Evolutionary conservation across 192 early-diverging fungal species (phyloP), one percentile per base, ranked within the genome.

Genomic region (Coemansia sp.): DNA sequence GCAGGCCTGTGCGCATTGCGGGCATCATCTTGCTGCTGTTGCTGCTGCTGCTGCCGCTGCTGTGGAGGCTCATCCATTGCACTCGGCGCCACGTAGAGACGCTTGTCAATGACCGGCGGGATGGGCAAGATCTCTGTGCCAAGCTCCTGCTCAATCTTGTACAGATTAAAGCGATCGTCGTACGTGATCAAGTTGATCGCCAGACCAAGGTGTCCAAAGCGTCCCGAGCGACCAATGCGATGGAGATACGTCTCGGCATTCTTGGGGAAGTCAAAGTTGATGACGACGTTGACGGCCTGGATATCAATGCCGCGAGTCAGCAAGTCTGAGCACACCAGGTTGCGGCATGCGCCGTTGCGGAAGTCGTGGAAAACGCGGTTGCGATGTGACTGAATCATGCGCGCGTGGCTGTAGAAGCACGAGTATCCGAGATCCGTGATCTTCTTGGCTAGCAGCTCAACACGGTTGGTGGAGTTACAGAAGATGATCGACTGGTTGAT

Each of bases 401-500:
- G 94, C 39, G 97, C 96, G 71, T 99, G 97, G 57, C 95, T 97
- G 74, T 98, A 99, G 84, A 97, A 99, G 85, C 97, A 99, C 62
- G 95, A 97, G 81, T 98, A 99, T 37, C 97, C 97, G 19, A 99
- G 89, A 68, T 99, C 97, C n/a, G 97, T 99, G 68, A 99, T 99
- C 78, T 99, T 99, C 81, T 95, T 96, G 59, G 97, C 97, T 61
- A 99, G 85, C 56, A 99, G 90, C 79, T 99, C 97, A 39, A 99
- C 97, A 46, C 97, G 92, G 86, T 93, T 94, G 49, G 97, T 98
- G 0, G 97, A 99, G 85, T 99, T 99, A 81, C 97, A 99, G 77
- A 99, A 99, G 75, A 99, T 99, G 68, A 99, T 99, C 41, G 96
- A 98, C 89, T 99, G 97, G 84, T 99, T 99, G 86, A 99, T 97